Evolutionary conservation across 164 flowering plant species (phyloP).

Genomic region (Protea cynaroides): DNA sequence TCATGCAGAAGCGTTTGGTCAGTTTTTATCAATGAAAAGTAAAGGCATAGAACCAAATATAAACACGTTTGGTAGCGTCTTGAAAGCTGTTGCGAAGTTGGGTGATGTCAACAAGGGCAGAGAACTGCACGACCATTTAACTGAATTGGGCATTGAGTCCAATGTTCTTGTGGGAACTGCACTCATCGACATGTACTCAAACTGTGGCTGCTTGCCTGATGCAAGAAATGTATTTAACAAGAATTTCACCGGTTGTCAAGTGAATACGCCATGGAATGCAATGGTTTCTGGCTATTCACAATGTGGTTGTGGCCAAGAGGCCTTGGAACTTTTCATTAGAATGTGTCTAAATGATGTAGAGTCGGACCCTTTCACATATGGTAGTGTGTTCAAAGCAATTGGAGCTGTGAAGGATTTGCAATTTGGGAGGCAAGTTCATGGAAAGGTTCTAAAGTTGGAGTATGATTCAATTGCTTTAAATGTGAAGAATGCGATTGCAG

Average conservation of each 20-base stretch:
- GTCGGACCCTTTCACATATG: slow-evolving; percentile 42
- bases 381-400: slow-evolving; percentile 45
- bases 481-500: slow-evolving; percentile 46
- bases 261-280: slow-evolving; percentile 61
- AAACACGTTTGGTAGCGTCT: slow-evolving; percentile 37
- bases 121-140: slow-evolving; percentile 30
- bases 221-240: slow-evolving; percentile 41
- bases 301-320: slow-evolving; percentile 27
- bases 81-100: slow-evolving; percentile 52
- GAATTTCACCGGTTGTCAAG: slow-evolving; percentile 23
- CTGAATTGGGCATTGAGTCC: slow-evolving; percentile 40
- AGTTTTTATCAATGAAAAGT: slow-evolving; percentile 33
- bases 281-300: slow-evolving; percentile 54
- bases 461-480: slow-evolving; percentile 15
- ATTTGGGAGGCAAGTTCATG: slow-evolving; percentile 37
- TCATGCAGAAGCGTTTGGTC: slow-evolving; percentile 37
- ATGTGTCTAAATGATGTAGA: slow-evolving; percentile 34
- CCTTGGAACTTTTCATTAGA: slow-evolving; percentile 30
- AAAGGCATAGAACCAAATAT: slow-evolving; percentile 40
- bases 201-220: slow-evolving; percentile 37
- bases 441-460: slow-evolving; percentile 40
- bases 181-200: slow-evolving; percentile 60
- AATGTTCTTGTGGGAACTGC: slow-evolving; percentile 50
- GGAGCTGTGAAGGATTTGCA: slow-evolving; percentile 27
- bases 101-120: slow-evolving; percentile 35